Percentiles rank a stretch among this genome's conserved stretches.
Evolutionary conservation across 2,329 filamentous ascomycete species (phyloP).

Genomic region (Stemphylium beticola): DNA sequence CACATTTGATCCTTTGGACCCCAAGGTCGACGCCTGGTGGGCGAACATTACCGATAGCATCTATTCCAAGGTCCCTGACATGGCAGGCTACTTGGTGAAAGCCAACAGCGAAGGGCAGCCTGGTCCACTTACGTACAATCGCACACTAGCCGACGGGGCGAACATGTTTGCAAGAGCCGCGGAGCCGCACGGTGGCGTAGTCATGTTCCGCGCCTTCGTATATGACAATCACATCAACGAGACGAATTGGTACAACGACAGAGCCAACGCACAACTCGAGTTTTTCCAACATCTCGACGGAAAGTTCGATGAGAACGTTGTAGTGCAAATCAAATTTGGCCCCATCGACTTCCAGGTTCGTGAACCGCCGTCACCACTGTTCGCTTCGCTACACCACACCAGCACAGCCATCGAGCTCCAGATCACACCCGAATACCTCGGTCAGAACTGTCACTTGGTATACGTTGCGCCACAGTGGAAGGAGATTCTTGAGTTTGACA

Average conservation of each 20-base stretch:
- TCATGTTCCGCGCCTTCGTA: constrained; percentile 76
- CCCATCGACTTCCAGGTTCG: constrained; percentile 77
- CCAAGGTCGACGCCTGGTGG: constrained; percentile 68
- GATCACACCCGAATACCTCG: constrained; percentile 73
- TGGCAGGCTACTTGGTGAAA: constrained; percentile 73
- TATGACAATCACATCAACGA: constrained; percentile 66
- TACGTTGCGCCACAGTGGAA: constrained; percentile 74
- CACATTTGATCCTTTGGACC: constrained; percentile 71
- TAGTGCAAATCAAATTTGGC: constrained; percentile 76
- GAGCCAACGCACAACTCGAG: constrained; percentile 72
- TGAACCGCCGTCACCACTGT: constrained; percentile 70
- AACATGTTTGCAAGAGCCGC: constrained; percentile 80
- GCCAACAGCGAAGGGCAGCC: constrained; percentile 76
- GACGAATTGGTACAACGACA: constrained; percentile 68
- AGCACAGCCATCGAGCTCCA: constrained; percentile 68
- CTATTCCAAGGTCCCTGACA: constrained; percentile 67
- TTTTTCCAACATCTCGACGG: constrained; percentile 70
- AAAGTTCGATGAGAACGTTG: constrained; percentile 71
- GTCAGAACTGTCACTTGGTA: constrained; percentile 72
- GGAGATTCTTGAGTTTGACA: constrained; percentile 70
- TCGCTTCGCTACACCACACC: constrained; percentile 59
- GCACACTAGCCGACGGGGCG: constrained; percentile 70
- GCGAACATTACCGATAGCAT: constrained; percentile 63
- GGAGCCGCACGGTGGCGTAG: constrained; percentile 89
- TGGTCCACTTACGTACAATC: constrained; percentile 71